Evolutionary conservation across 345 rosid genomes (phyloP), one percentile per base, ranked within the genome.

Genomic region (Rhodamnia rubescens): DNA sequence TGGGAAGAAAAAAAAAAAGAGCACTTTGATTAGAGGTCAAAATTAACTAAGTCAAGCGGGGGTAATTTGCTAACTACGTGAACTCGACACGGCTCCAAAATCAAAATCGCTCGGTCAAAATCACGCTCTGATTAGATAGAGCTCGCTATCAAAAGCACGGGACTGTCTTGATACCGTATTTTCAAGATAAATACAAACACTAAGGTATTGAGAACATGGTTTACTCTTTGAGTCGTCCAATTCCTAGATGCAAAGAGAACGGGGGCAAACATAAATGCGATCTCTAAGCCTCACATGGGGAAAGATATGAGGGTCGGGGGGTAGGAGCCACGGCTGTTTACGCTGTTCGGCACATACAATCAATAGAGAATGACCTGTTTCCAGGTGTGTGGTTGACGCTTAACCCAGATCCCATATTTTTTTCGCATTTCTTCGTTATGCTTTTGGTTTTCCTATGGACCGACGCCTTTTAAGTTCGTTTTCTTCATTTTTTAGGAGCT

Each of bases 101-200:
- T 64, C 22, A 36, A 36, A 36, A 36, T 36, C 2, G 4, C 8
- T 32, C 21, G 2, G 0, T 0, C 42, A 64, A 29, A 16, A 29
- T 64, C 11, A 0, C 42, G 16, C 1, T 16, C 3, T 5, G 0
- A 29, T 64, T 0, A 64, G 0, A 29, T 64, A 64, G 10, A 64
- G 42, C 22, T 64, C 22, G 5, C 29, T 36, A 36, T 36, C 40
- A n/a, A n/a, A n/a, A n/a, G n/a, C n/a, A n/a, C n/a, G n/a, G n/a
- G n/a, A n/a, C n/a, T n/a, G n/a, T n/a, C n/a, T n/a, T n/a, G n/a
- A n/a, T n/a, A n/a, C n/a, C n/a, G n/a, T n/a, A n/a, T n/a, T n/a
- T n/a, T n/a, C n/a, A n/a, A n/a, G n/a, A n/a, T n/a, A n/a, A n/a
- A n/a, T n/a, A 36, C 40, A 32, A 32, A 32, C 75, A 64, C 12